phyloP scores from a whole-genome alignment of 2,329 filamentous ascomycete genomes.

The Rhexocercosporidium sp. region DNA sequence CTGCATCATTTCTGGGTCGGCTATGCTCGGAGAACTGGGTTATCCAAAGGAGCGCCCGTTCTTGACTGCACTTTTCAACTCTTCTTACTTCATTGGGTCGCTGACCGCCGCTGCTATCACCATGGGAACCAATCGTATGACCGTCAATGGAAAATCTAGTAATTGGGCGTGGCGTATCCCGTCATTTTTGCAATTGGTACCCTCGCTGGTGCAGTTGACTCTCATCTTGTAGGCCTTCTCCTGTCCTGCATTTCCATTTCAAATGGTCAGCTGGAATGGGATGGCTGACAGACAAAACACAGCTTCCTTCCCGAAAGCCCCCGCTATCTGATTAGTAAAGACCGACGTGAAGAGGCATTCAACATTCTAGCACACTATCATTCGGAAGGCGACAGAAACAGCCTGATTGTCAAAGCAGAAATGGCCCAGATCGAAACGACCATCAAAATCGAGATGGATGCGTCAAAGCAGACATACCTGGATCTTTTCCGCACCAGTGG shows the following conservation, averaged over 20 bases:
- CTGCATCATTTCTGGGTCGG: constrained; percentile 56
- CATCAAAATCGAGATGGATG: constrained; percentile 58
- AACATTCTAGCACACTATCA: constrained; percentile 57
- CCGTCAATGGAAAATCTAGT: constrained; percentile 43
- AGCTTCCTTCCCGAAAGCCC: constrained; percentile 60
- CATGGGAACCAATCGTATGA: constrained; percentile 44
- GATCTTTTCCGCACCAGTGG: constrained; percentile 56
- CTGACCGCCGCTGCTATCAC: constrained; percentile 51
- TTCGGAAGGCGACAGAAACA: constrained; percentile 56
- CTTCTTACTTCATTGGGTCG: constrained; percentile 55
- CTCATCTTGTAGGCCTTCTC: constrained; percentile 28
- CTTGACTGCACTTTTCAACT: constrained; percentile 59
- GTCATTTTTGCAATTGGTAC: constrained; percentile 46
- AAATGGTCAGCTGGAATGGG: too few relatives aligned
- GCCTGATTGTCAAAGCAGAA: constrained; percentile 61
- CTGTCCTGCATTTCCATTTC: neutral
- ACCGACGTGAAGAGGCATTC: constrained; percentile 62
- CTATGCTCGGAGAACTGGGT: constrained; percentile 58
- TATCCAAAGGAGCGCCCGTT: constrained; percentile 59
- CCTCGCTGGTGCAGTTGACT: constrained; percentile 34
- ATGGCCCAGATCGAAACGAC: constrained; percentile 64
- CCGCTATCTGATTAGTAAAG: constrained; percentile 60
- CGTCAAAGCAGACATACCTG: constrained; percentile 57
- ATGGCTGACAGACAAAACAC: neutral
- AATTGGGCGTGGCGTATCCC: constrained; percentile 50